Base-by-base conservation (phyloP, 2,329 filamentous ascomycete genomes). In the Aciculosporium take region DNA sequence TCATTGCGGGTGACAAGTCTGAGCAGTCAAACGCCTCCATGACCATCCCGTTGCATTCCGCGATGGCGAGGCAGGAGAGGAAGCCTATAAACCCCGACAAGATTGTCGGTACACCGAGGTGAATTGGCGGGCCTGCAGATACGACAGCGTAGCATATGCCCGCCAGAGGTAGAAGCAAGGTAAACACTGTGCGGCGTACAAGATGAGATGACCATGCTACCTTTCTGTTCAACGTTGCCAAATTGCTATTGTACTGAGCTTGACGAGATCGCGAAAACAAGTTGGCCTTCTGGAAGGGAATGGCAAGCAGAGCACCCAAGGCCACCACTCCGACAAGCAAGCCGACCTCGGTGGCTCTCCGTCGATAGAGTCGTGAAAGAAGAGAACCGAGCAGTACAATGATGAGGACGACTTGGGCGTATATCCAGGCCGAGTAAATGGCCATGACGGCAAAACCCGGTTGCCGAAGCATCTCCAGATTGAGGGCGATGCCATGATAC, bases 21-120 rank as follows among this genome's bases (percentile, higher is more conserved):
- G 79, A 84, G n/a, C 78, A 83, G 55, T 88, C 84, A 56, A 81
- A 88, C 0, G 78, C 79, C 54, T 87, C 82, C 82, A 88, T 87
- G 54, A 87, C 72, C 25, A 88, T 62, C 1, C 82, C 81, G 48
- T 81, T 75, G 57, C 82, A 86, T 58, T 88, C 83, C 2, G 82
- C 74, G 35, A 85, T 77, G 1, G 81, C 82, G 8, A 89, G 70
- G 39, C 77, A 79, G 2, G 79, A 81, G 5, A 86, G 63, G 50
- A 84, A 84, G 0, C 80, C 81, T 12, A 86, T 71, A 4, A 76
- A 56, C 1, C 70, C 72, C 0, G 80, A 78, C 49, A 86, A 77
- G 2, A 79, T 54, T 4, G 78, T 76, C 3, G 82, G 83, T 1
- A 79, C 62, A n/a, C 70, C 69, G 42, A 75, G 70, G 40, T 71